Conservation (phyloP, 163 green algal species). For the Chlorella variabilis region DNA sequence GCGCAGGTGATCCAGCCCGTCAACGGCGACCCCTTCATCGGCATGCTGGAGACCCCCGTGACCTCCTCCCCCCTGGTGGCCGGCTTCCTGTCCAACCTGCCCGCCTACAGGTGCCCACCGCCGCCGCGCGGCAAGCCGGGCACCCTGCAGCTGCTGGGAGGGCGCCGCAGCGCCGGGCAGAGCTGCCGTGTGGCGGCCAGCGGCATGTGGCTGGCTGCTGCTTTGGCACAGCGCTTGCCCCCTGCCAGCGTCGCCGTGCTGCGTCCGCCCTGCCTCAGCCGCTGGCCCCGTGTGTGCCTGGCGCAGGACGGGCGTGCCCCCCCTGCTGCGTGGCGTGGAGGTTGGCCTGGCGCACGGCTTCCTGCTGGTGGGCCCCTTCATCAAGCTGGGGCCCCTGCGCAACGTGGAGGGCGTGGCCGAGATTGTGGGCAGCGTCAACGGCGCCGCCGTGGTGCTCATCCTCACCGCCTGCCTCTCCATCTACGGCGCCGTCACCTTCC, state of each 20-base stretch:
- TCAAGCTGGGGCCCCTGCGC: constrained; percentile 93
- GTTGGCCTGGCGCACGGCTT: constrained; percentile 97
- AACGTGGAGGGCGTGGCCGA: constrained; percentile 80
- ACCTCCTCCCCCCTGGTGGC: constrained; percentile 93
- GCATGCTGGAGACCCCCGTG: constrained; percentile 98
- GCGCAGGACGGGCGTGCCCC: constrained; percentile 87
- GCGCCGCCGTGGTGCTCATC: constrained; percentile 93
- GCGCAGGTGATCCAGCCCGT: constrained; percentile 84
- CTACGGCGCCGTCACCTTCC: constrained; percentile 93
- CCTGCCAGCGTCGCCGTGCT: too few species aligned
- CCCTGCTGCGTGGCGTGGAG: constrained; percentile 95
- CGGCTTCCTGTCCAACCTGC: constrained; percentile 95
- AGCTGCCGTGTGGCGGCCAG: too few species aligned
- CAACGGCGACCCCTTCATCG: constrained; percentile 98
- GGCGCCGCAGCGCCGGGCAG: too few species aligned
- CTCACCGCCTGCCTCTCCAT: constrained; percentile 90
- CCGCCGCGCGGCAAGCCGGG: not conserved
- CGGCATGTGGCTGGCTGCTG: too few species aligned
- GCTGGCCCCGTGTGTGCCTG: not conserved
- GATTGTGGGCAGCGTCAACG: constrained; percentile 87
- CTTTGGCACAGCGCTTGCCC: too few species aligned
- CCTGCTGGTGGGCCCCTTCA: constrained; percentile 84
- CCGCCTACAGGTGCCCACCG: constrained; percentile 76
- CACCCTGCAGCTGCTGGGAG: too few species aligned
- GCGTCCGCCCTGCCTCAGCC: too few species aligned